Evolutionary conservation across 148 eudicot genomes (phyloP).

Genomic region (Silene latifolia): DNA sequence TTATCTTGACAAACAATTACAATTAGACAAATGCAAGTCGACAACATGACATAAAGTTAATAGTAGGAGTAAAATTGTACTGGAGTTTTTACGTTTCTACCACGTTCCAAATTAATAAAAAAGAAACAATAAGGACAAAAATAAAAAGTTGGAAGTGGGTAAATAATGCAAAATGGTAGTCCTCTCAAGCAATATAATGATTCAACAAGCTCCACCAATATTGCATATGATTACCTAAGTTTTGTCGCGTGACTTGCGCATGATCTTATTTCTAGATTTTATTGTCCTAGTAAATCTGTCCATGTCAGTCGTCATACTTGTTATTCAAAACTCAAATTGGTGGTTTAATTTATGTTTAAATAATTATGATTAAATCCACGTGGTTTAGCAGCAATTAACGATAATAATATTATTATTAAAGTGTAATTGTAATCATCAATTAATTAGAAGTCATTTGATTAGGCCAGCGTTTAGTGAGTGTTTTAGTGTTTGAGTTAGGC

Average conservation of each 20-base stretch:
- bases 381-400: not conserved
- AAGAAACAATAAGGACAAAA: no score
- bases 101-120: no score
- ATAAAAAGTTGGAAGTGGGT: not conserved
- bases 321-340: not conserved
- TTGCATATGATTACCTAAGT: not conserved
- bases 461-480: no score
- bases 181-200: not conserved
- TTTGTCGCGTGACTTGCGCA: conserved; percentile 11
- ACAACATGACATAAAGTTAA: no score
- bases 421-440: no score
- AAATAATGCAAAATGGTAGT: not conserved
- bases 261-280: not conserved
- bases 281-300: not conserved
- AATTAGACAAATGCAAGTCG: no score
- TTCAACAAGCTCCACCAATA: not conserved
- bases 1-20: no score
- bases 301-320: not conserved
- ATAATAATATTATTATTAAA: no score
- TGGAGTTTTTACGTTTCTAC: no score
- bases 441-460: no score
- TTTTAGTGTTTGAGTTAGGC: no score
- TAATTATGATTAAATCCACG: not conserved
- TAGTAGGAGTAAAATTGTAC: no score
- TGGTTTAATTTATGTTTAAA: not conserved